These are phyloP conservation scores for Salvia hispanica DNA, from an alignment of 257 asterid species.

Conservation along the genomic window DNA sequence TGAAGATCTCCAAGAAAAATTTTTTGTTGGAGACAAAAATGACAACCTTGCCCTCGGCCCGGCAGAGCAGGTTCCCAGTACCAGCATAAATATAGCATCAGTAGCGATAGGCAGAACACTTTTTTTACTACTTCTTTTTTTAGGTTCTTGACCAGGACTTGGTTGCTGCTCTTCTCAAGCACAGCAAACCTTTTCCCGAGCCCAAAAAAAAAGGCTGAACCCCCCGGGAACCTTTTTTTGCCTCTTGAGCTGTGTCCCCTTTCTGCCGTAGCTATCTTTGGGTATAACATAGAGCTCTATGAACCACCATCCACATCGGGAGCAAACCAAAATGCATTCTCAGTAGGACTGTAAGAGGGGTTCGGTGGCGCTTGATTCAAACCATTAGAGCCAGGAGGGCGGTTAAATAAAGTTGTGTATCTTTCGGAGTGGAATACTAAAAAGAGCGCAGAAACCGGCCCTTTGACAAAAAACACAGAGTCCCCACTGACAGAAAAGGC, in stretches of 20 bases:
- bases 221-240: constrained; percentile 88
- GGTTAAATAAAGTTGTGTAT: constrained; percentile 80
- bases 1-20: constrained; percentile 81
- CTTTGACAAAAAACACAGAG: constrained; percentile 76
- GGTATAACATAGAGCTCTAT: constrained; percentile 83
- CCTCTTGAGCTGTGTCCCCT: constrained; percentile 85
- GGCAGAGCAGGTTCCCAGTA: constrained; percentile 86
- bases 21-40: constrained; percentile 92
- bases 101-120: constrained; percentile 71
- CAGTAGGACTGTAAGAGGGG: constrained; percentile 93
- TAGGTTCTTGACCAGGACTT: constrained; percentile 76
- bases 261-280: constrained; percentile 78
- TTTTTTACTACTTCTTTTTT: constrained; percentile 78
- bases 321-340: constrained; percentile 90
- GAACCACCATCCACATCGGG: constrained; percentile 93
- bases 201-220: constrained; percentile 88
- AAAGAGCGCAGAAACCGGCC: constrained; percentile 81
- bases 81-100: constrained; percentile 96
- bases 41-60: constrained; percentile 94
- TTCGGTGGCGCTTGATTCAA: constrained; percentile 84
- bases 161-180: constrained; percentile 84
- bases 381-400: constrained; percentile 84
- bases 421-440: constrained; percentile 87
- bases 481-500: constrained; percentile 87
- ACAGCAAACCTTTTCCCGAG: constrained; percentile 96